phyloP scores from a whole-genome alignment of 2,329 filamentous ascomycete genomes.

The Talaromyces sp. region DNA sequence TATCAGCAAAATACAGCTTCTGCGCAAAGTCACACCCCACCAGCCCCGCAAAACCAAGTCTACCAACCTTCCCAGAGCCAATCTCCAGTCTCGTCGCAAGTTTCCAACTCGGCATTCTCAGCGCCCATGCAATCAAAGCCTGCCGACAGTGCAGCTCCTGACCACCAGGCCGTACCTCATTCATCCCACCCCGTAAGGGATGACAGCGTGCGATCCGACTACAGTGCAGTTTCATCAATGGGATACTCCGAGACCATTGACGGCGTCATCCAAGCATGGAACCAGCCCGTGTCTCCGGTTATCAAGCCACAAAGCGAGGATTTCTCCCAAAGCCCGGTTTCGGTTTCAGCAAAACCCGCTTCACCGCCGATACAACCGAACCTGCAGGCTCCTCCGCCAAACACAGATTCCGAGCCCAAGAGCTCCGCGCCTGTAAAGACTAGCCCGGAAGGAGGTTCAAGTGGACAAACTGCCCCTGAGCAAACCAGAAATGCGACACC shows the following conservation, averaged over 20 bases:
- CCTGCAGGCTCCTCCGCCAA: neutral
- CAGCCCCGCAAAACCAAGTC: neutral
- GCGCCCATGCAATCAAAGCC: neutral
- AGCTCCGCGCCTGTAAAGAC: neutral
- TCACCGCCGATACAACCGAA: conserved; percentile 9
- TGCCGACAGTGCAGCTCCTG: neutral
- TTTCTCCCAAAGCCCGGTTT: conserved; percentile 5
- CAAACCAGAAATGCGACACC: conserved; percentile 5
- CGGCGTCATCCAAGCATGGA: conserved; percentile 41
- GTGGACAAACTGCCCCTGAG: neutral
- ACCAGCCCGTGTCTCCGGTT: conserved; percentile 25
- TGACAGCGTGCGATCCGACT: conserved; percentile 25
- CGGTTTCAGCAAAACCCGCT: conserved; percentile 10
- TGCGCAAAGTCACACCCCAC: neutral
- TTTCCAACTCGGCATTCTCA: neutral
- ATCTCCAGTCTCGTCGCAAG: neutral
- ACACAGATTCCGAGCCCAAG: conserved; percentile 4
- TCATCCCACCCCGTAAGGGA: conserved; percentile 13
- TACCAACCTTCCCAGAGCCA: neutral
- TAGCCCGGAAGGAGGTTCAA: neutral
- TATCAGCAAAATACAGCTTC: neutral
- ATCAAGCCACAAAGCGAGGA: conserved; percentile 13
- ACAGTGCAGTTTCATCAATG: conserved; percentile 19
- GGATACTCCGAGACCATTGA: conserved; percentile 35
- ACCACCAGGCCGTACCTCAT: conserved; percentile 1